Conservation (phyloP, 352 stramenopile species). For the Phytophthora litchii region DNA sequence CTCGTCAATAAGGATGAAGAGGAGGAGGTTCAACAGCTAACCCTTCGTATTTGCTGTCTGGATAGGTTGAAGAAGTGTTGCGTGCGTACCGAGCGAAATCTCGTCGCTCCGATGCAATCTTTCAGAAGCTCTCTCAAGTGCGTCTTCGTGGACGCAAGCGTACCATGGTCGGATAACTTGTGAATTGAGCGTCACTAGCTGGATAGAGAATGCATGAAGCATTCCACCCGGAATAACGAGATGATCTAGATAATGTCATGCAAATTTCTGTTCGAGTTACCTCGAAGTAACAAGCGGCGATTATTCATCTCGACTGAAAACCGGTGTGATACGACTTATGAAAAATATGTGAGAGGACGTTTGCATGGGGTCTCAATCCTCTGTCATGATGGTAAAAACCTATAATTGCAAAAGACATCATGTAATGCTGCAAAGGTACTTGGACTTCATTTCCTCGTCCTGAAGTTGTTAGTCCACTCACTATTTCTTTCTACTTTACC, state of each 20-base stretch:
- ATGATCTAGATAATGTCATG: no score
- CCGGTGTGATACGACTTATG: no score
- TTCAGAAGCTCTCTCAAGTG: conserved; percentile 90
- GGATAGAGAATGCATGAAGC: not conserved
- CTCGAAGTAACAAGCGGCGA: no score
- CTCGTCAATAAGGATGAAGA: not conserved
- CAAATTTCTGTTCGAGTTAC: no score
- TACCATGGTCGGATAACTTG: conserved; percentile 88
- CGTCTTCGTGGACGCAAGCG: conserved; percentile 89
- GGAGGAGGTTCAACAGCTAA: conserved; percentile 5
- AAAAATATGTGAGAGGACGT: no score
- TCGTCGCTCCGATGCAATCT: conserved; percentile 71
- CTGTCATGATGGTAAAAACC: not conserved
- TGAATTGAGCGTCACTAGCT: not conserved
- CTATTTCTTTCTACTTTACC: conserved; percentile 31
- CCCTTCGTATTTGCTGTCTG: not conserved
- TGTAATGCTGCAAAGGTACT: conserved; percentile 3
- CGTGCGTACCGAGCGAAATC: conserved; percentile 88
- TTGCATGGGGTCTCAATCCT: not conserved
- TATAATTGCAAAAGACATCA: conserved; percentile 1
- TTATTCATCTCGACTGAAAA: no score
- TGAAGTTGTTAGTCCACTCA: conserved; percentile 6
- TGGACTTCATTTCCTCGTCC: not conserved
- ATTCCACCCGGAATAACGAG: no score
- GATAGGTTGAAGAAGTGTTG: conserved; percentile 81